Evolutionary conservation across 768 basidiomycete genomes (phyloP), one percentile per base, ranked within the genome.

Genomic region (Macrolepiota albuminosa): DNA sequence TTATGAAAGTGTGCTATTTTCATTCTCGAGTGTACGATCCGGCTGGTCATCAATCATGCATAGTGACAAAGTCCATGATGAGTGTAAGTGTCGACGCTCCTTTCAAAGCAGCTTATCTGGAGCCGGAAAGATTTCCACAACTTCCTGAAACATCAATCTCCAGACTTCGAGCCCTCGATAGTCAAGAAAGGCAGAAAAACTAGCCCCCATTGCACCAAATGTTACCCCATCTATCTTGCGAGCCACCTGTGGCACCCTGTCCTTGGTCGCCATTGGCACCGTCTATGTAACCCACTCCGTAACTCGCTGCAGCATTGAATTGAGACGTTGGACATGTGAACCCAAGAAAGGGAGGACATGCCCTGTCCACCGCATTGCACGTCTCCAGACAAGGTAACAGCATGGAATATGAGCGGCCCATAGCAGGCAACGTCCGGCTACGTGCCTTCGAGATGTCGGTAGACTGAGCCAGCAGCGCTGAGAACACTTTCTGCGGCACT

Each of bases 361-460:
- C 82, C 31, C 93, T 82, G 63, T 89, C 87, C 26, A 82, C 84
- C 1, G 81, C 78, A 18, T 83, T 79, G 72, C 93, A 95, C 34
- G 81, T 83, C 73, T 93, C 93, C 10, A 92, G 72, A 68, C 92
- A 94, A 3, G 93, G 92, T 37, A 90, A 74, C 16, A 95, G 73
- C 68, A 82, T 78, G n/a, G 71, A 75, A 72, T 90, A 92, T 1
- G 75, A 56, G 21, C 68, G 71, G 2, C 68, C 64, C 63, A 80
- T 71, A 13, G 76, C 56, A n/a, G 85, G 81, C 46, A 86, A 73
- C 56, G 70, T 73, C 2, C 75, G 66, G 62, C 83, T 85, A 14
- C 87, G 76, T 3, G 64, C 61, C n/a, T 72, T 65, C 0, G 76
- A 65, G 6, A 69, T 64, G 21, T 78, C 70, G 0, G 82, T 75